Conservation (phyloP, 176 grass and related monocot genomes). For the Melocanna baccifera region DNA sequence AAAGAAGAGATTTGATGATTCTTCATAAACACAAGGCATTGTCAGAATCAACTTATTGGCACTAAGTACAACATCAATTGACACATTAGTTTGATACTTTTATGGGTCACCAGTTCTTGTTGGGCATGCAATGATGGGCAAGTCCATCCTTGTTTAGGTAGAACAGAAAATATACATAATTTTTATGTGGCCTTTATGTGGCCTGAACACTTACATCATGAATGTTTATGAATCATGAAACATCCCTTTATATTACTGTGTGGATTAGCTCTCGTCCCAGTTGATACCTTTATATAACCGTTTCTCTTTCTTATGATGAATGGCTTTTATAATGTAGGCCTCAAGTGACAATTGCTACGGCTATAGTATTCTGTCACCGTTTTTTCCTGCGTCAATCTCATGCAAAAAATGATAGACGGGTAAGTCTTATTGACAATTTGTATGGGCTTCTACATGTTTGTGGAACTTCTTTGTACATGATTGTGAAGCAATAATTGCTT, state of each 20-base stretch:
- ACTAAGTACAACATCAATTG: neutral
- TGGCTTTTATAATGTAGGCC: conserved; percentile 52
- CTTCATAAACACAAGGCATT: neutral
- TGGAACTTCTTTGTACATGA: neutral
- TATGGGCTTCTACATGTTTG: conserved; percentile 1
- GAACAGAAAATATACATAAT: neutral
- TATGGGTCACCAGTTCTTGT: neutral
- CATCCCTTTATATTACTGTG: neutral
- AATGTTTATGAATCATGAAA: neutral
- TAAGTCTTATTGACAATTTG: conserved; percentile 46
- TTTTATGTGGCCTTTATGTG: neutral
- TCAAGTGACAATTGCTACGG: conserved; percentile 93
- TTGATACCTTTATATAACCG: neutral
- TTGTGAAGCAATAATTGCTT: neutral
- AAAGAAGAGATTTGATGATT: neutral
- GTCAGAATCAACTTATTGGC: neutral
- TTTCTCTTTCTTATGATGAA: neutral
- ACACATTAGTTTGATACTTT: neutral
- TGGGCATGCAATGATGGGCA: neutral
- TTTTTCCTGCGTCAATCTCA: conserved; percentile 94
- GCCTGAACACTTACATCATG: neutral
- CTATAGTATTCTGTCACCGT: conserved; percentile 84
- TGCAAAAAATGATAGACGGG: conserved; percentile 86
- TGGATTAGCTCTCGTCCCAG: conserved; percentile 1
- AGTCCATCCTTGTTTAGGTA: neutral